Evolutionary conservation across 768 basidiomycete genomes (phyloP), one percentile per base, ranked within the genome.

Genomic region (Amanita jacksonii): DNA sequence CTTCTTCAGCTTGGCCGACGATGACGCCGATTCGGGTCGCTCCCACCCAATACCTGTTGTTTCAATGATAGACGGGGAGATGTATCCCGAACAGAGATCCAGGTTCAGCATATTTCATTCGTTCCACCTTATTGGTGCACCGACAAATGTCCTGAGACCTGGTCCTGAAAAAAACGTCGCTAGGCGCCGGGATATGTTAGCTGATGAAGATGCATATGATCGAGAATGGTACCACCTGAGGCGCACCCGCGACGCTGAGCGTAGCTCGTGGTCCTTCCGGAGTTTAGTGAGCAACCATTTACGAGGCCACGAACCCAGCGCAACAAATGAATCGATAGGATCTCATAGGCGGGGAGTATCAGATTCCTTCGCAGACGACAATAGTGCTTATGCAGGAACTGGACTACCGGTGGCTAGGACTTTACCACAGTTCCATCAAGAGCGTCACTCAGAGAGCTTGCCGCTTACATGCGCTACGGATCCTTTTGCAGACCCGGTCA

Each of bases 141-240:
- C n/a, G 28, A 19, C 18, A 6, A 34, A 10, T 22, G 24, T 19
- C 33, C n/a, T 16, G 30, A 20, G 43, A 7, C 16, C 20, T n/a
- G 18, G 27, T 4, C 19, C 1, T 32, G 27, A 38, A n/a, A 19
- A 2, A 13, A 15, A 48, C 49, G n/a, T 47, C 43, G 40, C 50
- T 52, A 18, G 52, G 66, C 69, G 85, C 23, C 69, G 72, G 23
- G 83, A 88, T 55, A 86, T 88, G 74, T 71, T 87, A 25, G 82
- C 77, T 3, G 84, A 89, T 43, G 85, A 87, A 59, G 85, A 87
- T 52, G 66, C 70, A 2, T 66, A 69, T 7, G 70, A 82, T 50
- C 60, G 62, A 10, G 61, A 62, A 16, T 66, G 65, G 62, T 67
- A 65, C 34, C 58, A 61, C 46, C 49, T 54, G 5, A 53, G 56